Evolutionary conservation across 108 stramenopile species (phyloP).

Genomic region (Pseudonitzschia multiseries): DNA sequence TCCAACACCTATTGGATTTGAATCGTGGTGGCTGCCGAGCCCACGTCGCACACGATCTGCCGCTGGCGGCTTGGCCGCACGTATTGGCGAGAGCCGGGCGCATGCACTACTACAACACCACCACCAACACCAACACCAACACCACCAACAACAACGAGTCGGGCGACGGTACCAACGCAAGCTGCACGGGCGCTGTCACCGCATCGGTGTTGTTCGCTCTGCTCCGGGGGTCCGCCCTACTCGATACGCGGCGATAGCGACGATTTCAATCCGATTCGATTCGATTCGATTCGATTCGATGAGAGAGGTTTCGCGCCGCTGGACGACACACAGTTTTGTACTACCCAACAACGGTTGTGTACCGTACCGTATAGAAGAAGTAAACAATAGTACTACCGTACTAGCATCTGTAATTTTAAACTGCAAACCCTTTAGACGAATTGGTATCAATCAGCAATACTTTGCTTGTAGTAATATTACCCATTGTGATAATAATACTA

Average conservation of each 20-base stretch:
- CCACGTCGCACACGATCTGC: not conserved
- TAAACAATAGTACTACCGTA: too few species aligned
- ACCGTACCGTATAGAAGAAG: too few species aligned
- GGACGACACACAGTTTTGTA: too few species aligned
- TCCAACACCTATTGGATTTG: not conserved
- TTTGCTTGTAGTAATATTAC: too few species aligned
- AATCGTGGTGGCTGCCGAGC: slow-evolving; percentile 12
- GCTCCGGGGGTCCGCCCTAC: not conserved
- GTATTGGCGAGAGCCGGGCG: slow-evolving; percentile 9
- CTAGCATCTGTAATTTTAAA: too few species aligned
- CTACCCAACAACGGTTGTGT: too few species aligned
- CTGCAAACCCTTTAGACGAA: too few species aligned
- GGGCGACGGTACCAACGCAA: not conserved
- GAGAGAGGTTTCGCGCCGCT: too few species aligned
- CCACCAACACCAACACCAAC: not conserved
- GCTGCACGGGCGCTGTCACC: not conserved
- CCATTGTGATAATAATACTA: too few species aligned
- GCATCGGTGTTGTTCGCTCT: slow-evolving; percentile 10
- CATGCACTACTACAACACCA: not conserved
- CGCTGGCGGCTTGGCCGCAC: not conserved
- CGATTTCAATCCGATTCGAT: too few species aligned
- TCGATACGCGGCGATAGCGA: not conserved
- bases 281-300: too few species aligned
- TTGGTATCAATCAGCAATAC: too few species aligned
- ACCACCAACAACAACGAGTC: not conserved